Conservation (phyloP, 257 asterid genomes). For the Lithospermum erythrorhizon region DNA sequence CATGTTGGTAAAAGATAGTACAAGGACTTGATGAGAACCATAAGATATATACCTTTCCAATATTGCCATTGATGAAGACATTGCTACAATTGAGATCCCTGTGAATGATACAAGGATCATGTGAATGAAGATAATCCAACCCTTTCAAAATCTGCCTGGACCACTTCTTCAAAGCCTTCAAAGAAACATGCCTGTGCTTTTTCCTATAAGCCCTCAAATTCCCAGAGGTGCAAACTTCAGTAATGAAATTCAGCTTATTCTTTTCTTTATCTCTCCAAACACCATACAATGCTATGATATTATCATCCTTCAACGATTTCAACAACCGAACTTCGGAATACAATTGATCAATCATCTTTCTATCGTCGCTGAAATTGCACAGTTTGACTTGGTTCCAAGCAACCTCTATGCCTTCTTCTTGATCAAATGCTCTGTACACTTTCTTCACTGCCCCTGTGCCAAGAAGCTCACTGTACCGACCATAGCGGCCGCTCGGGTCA, state of each 20-base stretch:
- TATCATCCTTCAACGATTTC: constrained; percentile 33
- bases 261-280: constrained; percentile 57
- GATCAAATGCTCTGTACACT: constrained; percentile 79
- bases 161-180: constrained; percentile 78
- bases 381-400: constrained; percentile 88
- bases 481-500: constrained; percentile 61
- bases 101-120: constrained; percentile 66
- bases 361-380: constrained; percentile 40
- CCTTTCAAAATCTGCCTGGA: constrained; percentile 70
- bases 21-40: neutral
- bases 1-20: neutral
- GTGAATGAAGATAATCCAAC: constrained; percentile 60
- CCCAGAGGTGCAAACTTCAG: constrained; percentile 79
- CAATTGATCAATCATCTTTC: constrained; percentile 40
- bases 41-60: constrained; percentile 49
- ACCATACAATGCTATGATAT: constrained; percentile 44
- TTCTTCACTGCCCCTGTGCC: constrained; percentile 73
- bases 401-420: constrained; percentile 83
- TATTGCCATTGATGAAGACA: constrained; percentile 73
- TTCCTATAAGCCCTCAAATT: constrained; percentile 71
- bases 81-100: constrained; percentile 85
- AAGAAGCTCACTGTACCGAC: constrained; percentile 66
- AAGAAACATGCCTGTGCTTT: constrained; percentile 66
- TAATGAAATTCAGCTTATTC: constrained; percentile 63
- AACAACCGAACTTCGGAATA: constrained; percentile 55